phyloP scores from a whole-genome alignment of 495 filamentous ascomycete genomes.

The Bacidia gigantensis region DNA sequence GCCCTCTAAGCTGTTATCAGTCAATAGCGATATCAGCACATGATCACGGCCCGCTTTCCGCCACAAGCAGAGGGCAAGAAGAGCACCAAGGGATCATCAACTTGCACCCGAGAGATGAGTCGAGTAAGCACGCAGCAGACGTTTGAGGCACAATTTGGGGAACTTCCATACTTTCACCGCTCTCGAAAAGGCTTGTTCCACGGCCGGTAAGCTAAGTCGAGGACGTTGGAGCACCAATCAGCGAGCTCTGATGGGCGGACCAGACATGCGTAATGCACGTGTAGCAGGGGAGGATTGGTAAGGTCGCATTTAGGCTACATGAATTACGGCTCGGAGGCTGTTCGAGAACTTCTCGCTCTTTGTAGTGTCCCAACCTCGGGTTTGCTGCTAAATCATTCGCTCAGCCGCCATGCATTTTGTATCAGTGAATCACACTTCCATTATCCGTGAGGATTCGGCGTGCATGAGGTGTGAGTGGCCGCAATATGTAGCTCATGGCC shows the following conservation, averaged over 20 bases:
- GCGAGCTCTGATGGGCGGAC: not conserved
- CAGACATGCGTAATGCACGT: not conserved
- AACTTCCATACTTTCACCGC: not conserved
- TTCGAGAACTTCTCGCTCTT: slow-evolving; percentile 1
- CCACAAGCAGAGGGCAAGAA: not conserved
- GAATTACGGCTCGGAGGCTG: not conserved
- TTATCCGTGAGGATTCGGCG: not conserved
- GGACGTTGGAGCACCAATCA: not conserved
- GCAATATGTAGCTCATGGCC: not conserved
- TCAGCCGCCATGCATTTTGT: not conserved
- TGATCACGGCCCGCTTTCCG: not conserved
- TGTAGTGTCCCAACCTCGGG: not conserved
- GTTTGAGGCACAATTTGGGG: not conserved
- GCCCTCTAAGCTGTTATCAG: too few relatives aligned
- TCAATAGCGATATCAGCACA: not conserved
- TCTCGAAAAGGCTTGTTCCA: not conserved
- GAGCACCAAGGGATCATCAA: not conserved
- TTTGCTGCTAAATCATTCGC: not conserved
- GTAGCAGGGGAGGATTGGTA: not conserved
- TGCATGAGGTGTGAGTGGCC: not conserved
- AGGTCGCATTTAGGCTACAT: not conserved
- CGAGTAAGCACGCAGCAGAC: not conserved
- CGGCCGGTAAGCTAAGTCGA: not conserved
- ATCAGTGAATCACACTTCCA: not conserved
- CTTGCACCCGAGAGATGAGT: not conserved